Evolutionary conservation across 179 eudicot species (phyloP), one percentile per base, ranked within the genome.

Genomic region (Beta lomatogona): DNA sequence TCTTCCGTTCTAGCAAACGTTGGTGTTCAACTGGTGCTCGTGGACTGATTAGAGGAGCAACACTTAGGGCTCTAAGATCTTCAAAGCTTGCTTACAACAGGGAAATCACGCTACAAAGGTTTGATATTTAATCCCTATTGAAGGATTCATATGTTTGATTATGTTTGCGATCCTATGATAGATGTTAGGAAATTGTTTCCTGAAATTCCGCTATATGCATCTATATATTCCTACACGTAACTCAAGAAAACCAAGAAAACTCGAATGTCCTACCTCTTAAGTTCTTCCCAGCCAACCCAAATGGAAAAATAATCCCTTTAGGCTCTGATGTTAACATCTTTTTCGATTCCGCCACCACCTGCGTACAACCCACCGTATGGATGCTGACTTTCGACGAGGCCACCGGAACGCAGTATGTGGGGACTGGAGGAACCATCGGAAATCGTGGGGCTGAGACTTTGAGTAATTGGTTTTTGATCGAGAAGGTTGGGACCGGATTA

Each of bases 401-500:
- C 0, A 67, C 84, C 25, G 74, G 84, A 50, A 65, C 21, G 64
- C 31, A 14, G 46, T 69, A 75, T 4, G 74, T 88, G 36, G 75
- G 63, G 58, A 86, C 85, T 6, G 89, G 91, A 50, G 91, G 91
- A 5, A 66, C 44, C 4, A 64, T 71, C 7, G 91, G 89, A 4
- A 83, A 81, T 75, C 89, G 86, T 0, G 89, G 91, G 4, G 2
- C 19, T 12, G 79, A 60, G 6, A 88, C 89, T 0, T 9, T 83
- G 10, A 12, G 67, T 15, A 88, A 82, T 13, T 88, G 90, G 90
- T 88, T 88, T n/a, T 70, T 78, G 41, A 84, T 88, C 21, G 72
- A 75, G 54, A 83, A 80, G 57, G 79, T 60, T 53, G 86, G 73
- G 53, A 28, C 14, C 7, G 81, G 74, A 6, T 18, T 63, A 36